Evolutionary conservation across 495 filamentous ascomycete genomes (phyloP).

Genomic region (Rostrohypoxylon terebratum): DNA sequence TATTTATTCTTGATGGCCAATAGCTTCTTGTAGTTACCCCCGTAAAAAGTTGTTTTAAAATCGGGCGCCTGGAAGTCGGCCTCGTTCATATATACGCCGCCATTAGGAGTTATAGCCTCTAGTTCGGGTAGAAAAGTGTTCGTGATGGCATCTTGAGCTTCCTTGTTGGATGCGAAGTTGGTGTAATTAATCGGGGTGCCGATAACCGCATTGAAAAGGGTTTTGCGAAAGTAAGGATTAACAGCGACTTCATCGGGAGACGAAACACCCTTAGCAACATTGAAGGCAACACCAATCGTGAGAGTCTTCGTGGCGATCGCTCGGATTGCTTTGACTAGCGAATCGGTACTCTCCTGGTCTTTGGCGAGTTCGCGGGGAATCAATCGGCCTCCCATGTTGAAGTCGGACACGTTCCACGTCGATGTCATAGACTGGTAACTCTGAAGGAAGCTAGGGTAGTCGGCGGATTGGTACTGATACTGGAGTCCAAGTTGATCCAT

Average conservation of each 20-base stretch:
- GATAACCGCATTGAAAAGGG: conserved; percentile 21
- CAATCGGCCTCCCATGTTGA: conserved; percentile 26
- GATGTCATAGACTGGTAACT: conserved; percentile 6
- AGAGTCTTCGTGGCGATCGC: conserved; percentile 22
- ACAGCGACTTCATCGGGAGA: conserved; percentile 24
- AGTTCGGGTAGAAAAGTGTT: conserved; percentile 9
- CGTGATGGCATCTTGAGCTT: conserved; percentile 15
- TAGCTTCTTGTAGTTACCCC: conserved; percentile 57
- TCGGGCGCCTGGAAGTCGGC: conserved; percentile 55
- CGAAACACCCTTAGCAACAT: conserved; percentile 5
- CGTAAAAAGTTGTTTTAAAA: conserved; percentile 52
- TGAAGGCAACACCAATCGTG: conserved; percentile 23
- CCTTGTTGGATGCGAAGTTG: conserved; percentile 18
- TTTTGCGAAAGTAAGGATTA: conserved; percentile 33
- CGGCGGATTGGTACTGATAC: conserved; percentile 22
- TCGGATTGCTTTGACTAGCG: conserved; percentile 25
- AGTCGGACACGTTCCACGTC: conserved; percentile 35
- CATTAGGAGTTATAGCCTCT: conserved; percentile 19
- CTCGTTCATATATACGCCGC: conserved; percentile 53
- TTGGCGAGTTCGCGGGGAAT: conserved; percentile 29
- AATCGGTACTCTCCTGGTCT: conserved; percentile 18
- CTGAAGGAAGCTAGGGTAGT: conserved; percentile 20
- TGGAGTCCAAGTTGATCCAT: conserved; percentile 27
- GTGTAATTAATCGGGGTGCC: conserved; percentile 31
- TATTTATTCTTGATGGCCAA: conserved; percentile 61